Conservation (phyloP, 179 eudicot species). For the Heliamphora pulchella region DNA sequence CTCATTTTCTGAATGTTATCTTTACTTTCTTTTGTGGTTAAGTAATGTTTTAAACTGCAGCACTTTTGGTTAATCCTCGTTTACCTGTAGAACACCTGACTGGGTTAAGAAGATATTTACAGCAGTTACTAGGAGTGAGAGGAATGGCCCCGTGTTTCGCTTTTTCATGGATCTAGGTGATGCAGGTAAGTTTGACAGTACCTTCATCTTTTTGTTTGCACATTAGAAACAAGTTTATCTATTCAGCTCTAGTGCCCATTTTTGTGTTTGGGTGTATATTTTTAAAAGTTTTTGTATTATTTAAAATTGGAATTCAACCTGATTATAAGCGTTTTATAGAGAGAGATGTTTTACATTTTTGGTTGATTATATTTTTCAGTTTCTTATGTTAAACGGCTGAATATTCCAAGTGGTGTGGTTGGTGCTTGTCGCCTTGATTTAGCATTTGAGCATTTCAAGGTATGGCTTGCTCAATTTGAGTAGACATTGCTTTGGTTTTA, state of each 20-base stretch:
- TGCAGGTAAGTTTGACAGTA: slow-evolving; percentile 53
- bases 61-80: slow-evolving; percentile 10
- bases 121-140: slow-evolving; percentile 56
- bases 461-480: slow-evolving; percentile 22
- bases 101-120: slow-evolving; percentile 85
- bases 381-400: slow-evolving; percentile 73
- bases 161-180: slow-evolving; percentile 93
- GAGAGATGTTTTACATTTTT: not conserved
- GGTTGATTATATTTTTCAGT: slow-evolving; percentile 41
- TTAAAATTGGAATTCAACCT: not conserved
- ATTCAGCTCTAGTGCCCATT: not conserved
- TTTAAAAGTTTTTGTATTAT: not conserved
- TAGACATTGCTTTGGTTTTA: not conserved
- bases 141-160: slow-evolving; percentile 82
- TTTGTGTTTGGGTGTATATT: not conserved
- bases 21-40: slow-evolving; percentile 10
- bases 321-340: not conserved
- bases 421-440: slow-evolving; percentile 96
- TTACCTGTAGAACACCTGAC: slow-evolving; percentile 59
- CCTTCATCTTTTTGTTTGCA: not conserved
- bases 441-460: slow-evolving; percentile 94
- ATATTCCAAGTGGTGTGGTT: slow-evolving; percentile 91
- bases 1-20: not conserved
- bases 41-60: not conserved
- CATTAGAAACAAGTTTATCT: not conserved